phyloP scores from a whole-genome alignment of 108 stramenopile species.

The Thalassiosira profunda region DNA sequence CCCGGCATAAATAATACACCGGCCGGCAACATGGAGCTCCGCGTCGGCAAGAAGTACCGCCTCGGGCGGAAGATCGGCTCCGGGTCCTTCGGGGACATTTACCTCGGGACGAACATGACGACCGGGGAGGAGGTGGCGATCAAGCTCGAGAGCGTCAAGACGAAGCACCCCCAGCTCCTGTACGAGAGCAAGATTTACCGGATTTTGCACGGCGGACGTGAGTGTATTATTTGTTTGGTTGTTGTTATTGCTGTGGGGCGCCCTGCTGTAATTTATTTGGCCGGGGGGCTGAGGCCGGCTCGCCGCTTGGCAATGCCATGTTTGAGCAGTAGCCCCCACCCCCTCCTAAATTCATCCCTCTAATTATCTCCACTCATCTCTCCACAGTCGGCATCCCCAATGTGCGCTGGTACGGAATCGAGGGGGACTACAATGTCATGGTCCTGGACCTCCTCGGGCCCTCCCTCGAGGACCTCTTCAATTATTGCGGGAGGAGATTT shows the following conservation, averaged over 20 bases:
- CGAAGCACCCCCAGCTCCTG: slow-evolving; percentile 96
- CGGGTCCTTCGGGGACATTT: slow-evolving; percentile 99
- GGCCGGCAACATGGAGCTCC: slow-evolving; percentile 91
- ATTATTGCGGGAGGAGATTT: slow-evolving; percentile 98
- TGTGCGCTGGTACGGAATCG: slow-evolving; percentile 99
- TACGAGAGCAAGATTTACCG: slow-evolving; percentile 99
- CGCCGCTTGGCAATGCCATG: not conserved
- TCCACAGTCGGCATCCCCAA: slow-evolving; percentile 96
- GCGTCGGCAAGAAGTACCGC: slow-evolving; percentile 99
- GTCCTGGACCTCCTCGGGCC: slow-evolving; percentile 99
- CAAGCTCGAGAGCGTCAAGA: slow-evolving; percentile 97
- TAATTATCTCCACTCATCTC: slow-evolving; percentile 1
- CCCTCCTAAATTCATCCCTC: not conserved
- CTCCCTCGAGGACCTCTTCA: slow-evolving; percentile 99
- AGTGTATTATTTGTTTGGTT: slow-evolving; percentile 45
- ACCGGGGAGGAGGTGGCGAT: slow-evolving; percentile 98
- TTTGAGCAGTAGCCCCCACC: not conserved
- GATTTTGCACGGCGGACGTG: slow-evolving; percentile 97
- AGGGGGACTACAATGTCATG: slow-evolving; percentile 99
- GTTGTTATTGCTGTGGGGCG: not conserved
- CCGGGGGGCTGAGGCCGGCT: not conserved
- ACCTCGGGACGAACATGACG: slow-evolving; percentile 98
- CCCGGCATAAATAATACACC: not conserved
- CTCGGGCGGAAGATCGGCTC: slow-evolving; percentile 98
- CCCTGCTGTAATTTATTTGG: slow-evolving; percentile 7